Base-by-base conservation (phyloP, 306 rosid species). In the Echinosophora koreensis region DNA sequence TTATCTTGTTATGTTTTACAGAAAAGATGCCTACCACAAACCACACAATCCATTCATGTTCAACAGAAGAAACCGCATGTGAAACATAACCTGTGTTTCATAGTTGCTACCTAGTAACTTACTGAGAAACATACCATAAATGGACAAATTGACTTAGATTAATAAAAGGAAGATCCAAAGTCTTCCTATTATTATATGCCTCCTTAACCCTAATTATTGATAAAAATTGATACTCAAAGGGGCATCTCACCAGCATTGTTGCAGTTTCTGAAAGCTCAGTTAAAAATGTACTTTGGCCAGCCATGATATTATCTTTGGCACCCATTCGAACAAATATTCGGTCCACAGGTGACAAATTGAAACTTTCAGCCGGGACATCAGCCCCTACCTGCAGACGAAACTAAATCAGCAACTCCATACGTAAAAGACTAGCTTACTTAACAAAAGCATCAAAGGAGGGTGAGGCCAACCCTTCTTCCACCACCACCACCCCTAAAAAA, bases 211-310 rank as follows among this genome's bases (percentile, higher is more conserved):
- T 66, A 28, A 73, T n/a, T 74, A 50, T 34, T 14, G 11, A 62
- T 62, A 57, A 38, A 76, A 65, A 66, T 38, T 50, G 60, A 67
- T 69, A 63, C 41, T 64, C 55, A 58, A 38, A 63, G 46, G 28
- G 80, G 67, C 56, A 80, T 78, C 91, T 88, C 84, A 95, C 99
- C 89, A 95, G 88, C 94, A 91, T 89, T 77, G 92, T 74, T 54
- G 99, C 94, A 59, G 99, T 95, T 86, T 95, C 97, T 65, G 97
- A 92, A 51, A 95, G 92, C 81, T 95, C 99, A 3, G 96, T 95
- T 78, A 95, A 82, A 81, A 92, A 95, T 54, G 99, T 95, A 89
- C 99, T 95, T 86, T 91, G 99, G 77, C 96, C 99, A 32, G 97
- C 92, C 92, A 95, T 92, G 51, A 95, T 95, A 82, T 92, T 92